These are phyloP conservation scores for Tetrahymena thermophila DNA, from an alignment of 73 alveolate species.

Conservation along the genomic window DNA sequence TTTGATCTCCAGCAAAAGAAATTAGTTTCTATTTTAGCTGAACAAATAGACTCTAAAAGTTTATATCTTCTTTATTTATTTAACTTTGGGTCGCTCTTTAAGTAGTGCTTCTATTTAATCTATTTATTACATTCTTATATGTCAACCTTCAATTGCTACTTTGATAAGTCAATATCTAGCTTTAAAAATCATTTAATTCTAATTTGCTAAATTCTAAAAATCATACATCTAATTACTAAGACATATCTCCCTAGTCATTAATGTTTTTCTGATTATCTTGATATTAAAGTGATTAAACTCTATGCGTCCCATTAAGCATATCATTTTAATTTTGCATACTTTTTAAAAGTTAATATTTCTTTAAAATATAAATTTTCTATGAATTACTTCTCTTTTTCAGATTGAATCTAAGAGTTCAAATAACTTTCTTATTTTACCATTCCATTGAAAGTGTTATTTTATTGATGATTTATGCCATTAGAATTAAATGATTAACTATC, in stretches of 20 bases:
- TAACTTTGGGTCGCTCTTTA: background rate
- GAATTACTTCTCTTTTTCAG: background rate
- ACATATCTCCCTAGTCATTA: too few relatives aligned
- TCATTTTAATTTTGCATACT: background rate
- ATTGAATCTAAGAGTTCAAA: background rate
- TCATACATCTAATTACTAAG: background rate
- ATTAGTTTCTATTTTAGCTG: background rate
- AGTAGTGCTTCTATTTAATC: background rate
- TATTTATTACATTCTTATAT: background rate
- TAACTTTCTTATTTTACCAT: background rate
- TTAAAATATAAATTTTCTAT: too few relatives aligned
- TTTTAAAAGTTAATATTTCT: too few relatives aligned
- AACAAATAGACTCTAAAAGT: background rate
- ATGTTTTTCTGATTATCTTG: background rate
- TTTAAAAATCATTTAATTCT: background rate
- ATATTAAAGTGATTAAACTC: background rate
- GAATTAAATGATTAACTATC: background rate
- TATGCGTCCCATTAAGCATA: background rate
- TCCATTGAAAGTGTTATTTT: background rate
- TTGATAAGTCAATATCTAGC: background rate
- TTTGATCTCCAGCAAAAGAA: background rate
- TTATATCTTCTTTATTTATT: background rate
- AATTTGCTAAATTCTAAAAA: too few relatives aligned
- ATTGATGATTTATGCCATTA: too few relatives aligned
- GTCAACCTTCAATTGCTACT: background rate